Percentiles rank a stretch among this genome's conserved stretches.
Evolutionary conservation across 2,329 filamentous ascomycete genomes (phyloP).

Genomic region (Aureobasidium sp.): DNA sequence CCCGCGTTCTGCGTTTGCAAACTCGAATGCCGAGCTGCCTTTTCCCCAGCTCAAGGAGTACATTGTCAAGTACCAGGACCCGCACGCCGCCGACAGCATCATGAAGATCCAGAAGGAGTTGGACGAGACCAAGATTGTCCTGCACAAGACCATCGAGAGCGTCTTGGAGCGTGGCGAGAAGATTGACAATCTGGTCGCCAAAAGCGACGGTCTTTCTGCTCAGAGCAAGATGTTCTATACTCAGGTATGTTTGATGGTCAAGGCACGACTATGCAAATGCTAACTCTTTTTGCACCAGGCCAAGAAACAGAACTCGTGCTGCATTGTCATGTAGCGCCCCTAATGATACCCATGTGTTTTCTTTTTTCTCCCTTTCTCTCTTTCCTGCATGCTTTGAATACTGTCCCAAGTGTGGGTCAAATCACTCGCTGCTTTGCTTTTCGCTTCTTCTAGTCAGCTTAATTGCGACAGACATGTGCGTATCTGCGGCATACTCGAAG

Average conservation of each 20-base stretch:
- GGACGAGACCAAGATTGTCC: slow-evolving; percentile 92
- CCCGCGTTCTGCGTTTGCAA: slow-evolving; percentile 61
- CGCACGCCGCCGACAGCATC: slow-evolving; percentile 82
- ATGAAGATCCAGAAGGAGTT: slow-evolving; percentile 82
- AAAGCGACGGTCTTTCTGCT: slow-evolving; percentile 82
- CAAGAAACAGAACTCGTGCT: slow-evolving; percentile 58
- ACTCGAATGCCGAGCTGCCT: slow-evolving; percentile 43
- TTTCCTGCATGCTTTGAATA: background rate
- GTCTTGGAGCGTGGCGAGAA: slow-evolving; percentile 87
- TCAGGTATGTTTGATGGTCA: slow-evolving; percentile 45
- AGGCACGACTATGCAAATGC: slow-evolving; percentile 29
- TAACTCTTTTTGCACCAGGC: slow-evolving; percentile 41
- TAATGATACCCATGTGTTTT: slow-evolving; percentile 16
- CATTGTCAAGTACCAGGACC: slow-evolving; percentile 73
- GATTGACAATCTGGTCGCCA: slow-evolving; percentile 86
- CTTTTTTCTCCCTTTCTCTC: background rate
- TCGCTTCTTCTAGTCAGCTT: background rate
- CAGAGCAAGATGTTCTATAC: slow-evolving; percentile 98
- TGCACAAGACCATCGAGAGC: slow-evolving; percentile 94
- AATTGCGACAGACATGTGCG: background rate
- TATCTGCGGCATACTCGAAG: background rate
- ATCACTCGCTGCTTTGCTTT: background rate
- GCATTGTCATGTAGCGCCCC: slow-evolving; percentile 44
- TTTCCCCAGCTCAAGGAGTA: slow-evolving; percentile 77
- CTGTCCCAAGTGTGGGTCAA: background rate